Conservation (phyloP, 164 flowering plant genomes). For the Tetrastigma voinierianum region DNA sequence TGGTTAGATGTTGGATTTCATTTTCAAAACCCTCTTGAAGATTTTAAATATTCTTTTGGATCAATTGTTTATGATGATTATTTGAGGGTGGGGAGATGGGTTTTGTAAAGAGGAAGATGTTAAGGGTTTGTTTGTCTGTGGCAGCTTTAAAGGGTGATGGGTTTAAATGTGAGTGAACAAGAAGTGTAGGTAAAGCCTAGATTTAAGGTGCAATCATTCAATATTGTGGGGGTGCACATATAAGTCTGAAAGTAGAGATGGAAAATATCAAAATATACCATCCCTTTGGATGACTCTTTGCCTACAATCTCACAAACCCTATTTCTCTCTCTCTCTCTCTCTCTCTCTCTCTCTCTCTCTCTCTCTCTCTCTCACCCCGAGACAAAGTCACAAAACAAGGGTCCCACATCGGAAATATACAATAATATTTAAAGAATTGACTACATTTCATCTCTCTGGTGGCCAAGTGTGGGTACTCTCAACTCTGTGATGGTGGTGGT, state of each 20-base stretch:
- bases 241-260: not conserved
- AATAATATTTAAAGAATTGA: too few relatives aligned
- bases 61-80: too few relatives aligned
- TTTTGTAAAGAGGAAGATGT: too few relatives aligned
- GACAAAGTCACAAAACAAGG: not conserved
- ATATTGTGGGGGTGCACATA: not conserved
- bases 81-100: too few relatives aligned
- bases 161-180: not conserved
- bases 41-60: too few relatives aligned
- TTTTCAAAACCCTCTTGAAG: too few relatives aligned
- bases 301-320: slow-evolving; percentile 1
- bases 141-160: not conserved
- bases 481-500: too few relatives aligned
- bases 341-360: too few relatives aligned
- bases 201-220: slow-evolving; percentile 3
- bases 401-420: slow-evolving; percentile 2
- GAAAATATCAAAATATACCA: not conserved
- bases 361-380: not conserved
- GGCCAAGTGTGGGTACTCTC: too few relatives aligned
- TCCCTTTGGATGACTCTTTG: not conserved
- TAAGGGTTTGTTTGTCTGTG: too few relatives aligned
- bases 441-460: too few relatives aligned
- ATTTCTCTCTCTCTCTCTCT: too few relatives aligned
- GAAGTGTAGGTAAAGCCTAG: slow-evolving; percentile 10
- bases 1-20: slow-evolving; percentile 13